A percentile compares a stretch with the other conserved stretches of the same genome.
Conservation (phyloP, 768 basidiomycete genomes). For the Lyophyllum atratum region DNA sequence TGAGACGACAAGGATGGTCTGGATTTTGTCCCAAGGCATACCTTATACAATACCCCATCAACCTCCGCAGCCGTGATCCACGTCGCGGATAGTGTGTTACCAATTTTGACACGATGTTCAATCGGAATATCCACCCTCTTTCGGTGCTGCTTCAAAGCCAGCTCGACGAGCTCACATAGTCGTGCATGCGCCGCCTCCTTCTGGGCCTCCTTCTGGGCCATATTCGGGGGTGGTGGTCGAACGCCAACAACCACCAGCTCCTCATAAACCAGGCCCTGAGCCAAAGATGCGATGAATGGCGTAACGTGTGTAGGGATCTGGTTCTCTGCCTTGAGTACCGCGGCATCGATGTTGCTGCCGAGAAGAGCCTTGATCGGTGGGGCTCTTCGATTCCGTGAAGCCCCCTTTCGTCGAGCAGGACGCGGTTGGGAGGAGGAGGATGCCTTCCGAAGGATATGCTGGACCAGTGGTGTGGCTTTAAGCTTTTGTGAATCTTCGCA, state of each 20-base stretch:
- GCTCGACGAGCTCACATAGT: constrained; percentile 30
- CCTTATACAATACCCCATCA: constrained; percentile 44
- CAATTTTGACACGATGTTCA: constrained; percentile 38
- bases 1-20: not conserved
- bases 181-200: constrained; percentile 23
- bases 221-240: constrained; percentile 31
- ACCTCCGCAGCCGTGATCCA: constrained; percentile 43
- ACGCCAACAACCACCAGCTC: constrained; percentile 55
- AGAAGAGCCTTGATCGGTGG: constrained; percentile 22
- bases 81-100: constrained; percentile 23
- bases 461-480: constrained; percentile 25
- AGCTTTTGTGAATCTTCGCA: constrained; percentile 20
- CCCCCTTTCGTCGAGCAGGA: constrained; percentile 3
- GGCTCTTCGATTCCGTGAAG: constrained; percentile 10
- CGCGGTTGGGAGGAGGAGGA: constrained; percentile 12
- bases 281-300: constrained; percentile 53
- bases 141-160: constrained; percentile 22
- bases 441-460: constrained; percentile 22
- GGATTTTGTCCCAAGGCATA: constrained; percentile 21
- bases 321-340: constrained; percentile 54
- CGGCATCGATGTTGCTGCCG: constrained; percentile 52
- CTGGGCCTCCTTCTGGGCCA: constrained; percentile 25
- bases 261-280: constrained; percentile 55
- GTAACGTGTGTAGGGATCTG: constrained; percentile 66
- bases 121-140: constrained; percentile 28